These are phyloP conservation scores for Omphalea diandra DNA, from an alignment of 441 rosid species.

Conservation along the genomic window DNA sequence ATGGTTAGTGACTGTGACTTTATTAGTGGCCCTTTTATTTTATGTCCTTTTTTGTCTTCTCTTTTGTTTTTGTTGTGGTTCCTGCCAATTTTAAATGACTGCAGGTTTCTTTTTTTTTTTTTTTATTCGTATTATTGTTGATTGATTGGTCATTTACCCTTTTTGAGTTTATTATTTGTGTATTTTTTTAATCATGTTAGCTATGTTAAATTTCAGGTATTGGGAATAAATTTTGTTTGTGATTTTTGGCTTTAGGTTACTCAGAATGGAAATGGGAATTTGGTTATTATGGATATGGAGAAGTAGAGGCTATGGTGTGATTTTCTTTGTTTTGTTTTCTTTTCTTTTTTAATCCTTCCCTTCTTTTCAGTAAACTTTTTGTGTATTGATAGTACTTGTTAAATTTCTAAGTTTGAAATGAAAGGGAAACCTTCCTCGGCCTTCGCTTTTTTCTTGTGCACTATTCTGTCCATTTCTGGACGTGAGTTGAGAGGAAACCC, in stretches of 20 bases:
- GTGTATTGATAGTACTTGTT: neutral
- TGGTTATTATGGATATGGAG: neutral
- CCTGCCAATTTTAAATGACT: neutral
- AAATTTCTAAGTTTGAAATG: neutral
- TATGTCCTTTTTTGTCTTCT: too few relatives aligned
- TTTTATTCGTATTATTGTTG: neutral
- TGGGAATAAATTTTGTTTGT: neutral
- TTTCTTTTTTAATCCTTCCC: neutral
- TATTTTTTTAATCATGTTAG: neutral
- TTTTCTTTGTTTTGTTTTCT: too few relatives aligned
- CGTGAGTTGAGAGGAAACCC: slow-evolving; percentile 8
- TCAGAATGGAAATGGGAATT: neutral
- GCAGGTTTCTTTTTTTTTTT: neutral
- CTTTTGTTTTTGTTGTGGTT: slow-evolving; percentile 7
- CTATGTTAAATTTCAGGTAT: slow-evolving; percentile 9
- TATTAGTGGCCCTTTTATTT: neutral
- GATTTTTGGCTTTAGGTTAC: neutral
- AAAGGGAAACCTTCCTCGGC: neutral
- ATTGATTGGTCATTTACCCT: neutral
- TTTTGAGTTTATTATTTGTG: neutral
- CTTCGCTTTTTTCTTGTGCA: neutral
- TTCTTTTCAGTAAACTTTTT: neutral
- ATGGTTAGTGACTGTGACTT: slow-evolving; percentile 56
- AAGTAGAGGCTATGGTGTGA: neutral
- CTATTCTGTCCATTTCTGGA: slow-evolving; percentile 1